Conservation (phyloP, 345 rosid species). For the Lepidium aucheri region DNA sequence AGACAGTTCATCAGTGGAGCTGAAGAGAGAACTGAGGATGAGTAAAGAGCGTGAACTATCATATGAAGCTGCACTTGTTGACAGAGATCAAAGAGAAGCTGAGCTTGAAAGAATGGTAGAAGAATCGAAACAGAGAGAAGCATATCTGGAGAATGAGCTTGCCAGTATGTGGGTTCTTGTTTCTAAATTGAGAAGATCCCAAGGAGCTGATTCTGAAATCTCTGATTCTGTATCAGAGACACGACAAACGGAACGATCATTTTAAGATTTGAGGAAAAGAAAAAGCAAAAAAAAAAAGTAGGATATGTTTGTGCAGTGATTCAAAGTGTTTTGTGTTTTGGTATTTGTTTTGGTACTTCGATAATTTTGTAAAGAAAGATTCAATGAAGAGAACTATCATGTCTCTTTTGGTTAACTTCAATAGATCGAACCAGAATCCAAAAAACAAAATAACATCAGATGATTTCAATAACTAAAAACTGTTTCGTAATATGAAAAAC, state of each 20-base stretch:
- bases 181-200: conserved; percentile 73
- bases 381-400: background rate
- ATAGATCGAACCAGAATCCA: background rate
- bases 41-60: conserved; percentile 78
- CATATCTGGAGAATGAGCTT: conserved; percentile 92
- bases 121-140: conserved; percentile 95
- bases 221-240: conserved; percentile 35
- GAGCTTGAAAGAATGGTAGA: conserved; percentile 73
- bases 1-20: conserved; percentile 45
- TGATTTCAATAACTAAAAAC: background rate
- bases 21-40: conserved; percentile 73
- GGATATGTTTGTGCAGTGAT: conserved; percentile 25
- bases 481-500: background rate
- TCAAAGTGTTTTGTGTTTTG: conserved; percentile 11
- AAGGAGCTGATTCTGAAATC: conserved; percentile 39
- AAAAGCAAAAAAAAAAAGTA: background rate
- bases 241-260: conserved; percentile 17
- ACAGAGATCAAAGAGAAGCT: conserved; percentile 71
- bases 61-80: conserved; percentile 72
- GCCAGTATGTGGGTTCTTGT: conserved; percentile 99
- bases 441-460: background rate
- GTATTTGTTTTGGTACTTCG: conserved; percentile 2
- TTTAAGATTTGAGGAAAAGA: conserved; percentile 19
- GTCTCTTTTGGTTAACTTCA: background rate
- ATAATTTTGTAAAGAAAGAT: conserved; percentile 18